Conservation (phyloP, 1,139 yeast genomes). For the Geotrichum citri-aurantii region DNA sequence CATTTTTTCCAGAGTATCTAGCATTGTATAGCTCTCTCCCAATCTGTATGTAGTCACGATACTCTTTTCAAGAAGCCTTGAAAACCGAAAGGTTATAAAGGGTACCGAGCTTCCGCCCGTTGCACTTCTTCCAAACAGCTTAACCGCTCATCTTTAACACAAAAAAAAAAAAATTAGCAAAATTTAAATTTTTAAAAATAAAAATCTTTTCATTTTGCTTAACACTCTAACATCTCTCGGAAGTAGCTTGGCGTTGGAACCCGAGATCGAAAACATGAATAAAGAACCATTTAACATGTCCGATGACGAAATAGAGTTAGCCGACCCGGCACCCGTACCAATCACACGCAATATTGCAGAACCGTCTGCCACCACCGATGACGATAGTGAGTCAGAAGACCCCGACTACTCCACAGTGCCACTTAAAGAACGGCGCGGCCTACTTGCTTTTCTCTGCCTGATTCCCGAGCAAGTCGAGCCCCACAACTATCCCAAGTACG, state of each 20-base stretch:
- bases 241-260: neutral
- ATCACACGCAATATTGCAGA: neutral
- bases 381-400: neutral
- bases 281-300: neutral
- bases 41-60: too few species aligned
- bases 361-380: neutral
- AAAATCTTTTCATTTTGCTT: neutral
- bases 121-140: neutral
- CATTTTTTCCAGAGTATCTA: neutral
- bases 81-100: too few species aligned
- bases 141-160: neutral
- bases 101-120: too few species aligned
- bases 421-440: constrained; percentile 27
- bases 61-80: too few species aligned
- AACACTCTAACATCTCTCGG: neutral
- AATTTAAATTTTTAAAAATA: neutral
- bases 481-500: constrained; percentile 47
- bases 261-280: neutral
- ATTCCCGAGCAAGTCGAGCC: constrained; percentile 74
- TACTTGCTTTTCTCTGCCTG: constrained; percentile 39
- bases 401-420: constrained; percentile 20
- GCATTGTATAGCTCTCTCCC: neutral
- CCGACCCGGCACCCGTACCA: neutral
- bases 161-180: neutral
- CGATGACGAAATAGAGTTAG: neutral